Base-by-base conservation (phyloP, 2,329 filamentous ascomycete genomes). In the Hymenoscyphus albidus region DNA sequence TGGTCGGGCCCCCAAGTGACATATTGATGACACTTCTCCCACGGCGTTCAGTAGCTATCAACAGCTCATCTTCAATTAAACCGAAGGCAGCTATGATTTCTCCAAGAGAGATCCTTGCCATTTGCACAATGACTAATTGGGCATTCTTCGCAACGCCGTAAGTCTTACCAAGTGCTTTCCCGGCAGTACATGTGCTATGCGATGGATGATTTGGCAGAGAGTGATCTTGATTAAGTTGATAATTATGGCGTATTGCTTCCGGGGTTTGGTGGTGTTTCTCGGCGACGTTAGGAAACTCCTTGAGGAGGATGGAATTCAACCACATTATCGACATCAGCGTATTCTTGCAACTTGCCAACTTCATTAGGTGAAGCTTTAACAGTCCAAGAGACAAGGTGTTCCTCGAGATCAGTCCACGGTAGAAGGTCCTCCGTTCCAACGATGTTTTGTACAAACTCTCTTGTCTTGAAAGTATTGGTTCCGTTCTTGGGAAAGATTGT, bases 301-400 rank as follows among this genome's bases (percentile, higher is more conserved):
- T 16, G 55, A 12, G n/a, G 40, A 54, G 44, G n/a, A 22, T 18
- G 16, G 55, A 38, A 22, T n/a, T 38, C n/a, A n/a, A 61, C 59
- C 14, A 61, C 59, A n/a, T 51, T 51, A 31, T 61, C 59, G 44
- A 61, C 22, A 32, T 61, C 59, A 9, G 3, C 27, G 40, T 54
- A 61, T 40, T 38, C 44, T 61, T 16, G 16, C 22, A 61, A 31
- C 5, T 51, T 40, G 18, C 7, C 27, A 61, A 54, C 59, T 31
- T 61, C 42, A 16, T 51, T 22, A 32, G 59, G 39, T 14, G 59
- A 61, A 18, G 59, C 59, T 31, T 61, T 42, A 5, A 61, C 42
- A 61, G 40, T 61, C 59, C 59, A 61, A 51, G 42, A 61, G 42
- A 61, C 35, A 9, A 61, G 22, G 22, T 51, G 42, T 54, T 61